Evolutionary conservation across 768 basidiomycete species (phyloP).

Genomic region (Pleurotus eryngii): DNA sequence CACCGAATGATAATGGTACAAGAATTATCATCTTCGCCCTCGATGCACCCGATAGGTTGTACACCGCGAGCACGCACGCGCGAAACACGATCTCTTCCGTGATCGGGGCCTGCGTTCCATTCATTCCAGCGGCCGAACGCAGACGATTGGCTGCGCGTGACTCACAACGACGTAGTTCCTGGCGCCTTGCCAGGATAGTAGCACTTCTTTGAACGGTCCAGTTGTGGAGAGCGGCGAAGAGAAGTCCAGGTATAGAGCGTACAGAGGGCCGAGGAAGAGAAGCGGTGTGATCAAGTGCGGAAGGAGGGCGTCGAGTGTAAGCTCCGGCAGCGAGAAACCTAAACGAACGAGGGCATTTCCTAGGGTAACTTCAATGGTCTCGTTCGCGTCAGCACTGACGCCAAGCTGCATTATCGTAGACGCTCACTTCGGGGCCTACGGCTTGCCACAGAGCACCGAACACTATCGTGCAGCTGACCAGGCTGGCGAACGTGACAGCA

Average conservation of each 20-base stretch:
- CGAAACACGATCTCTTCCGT: slow-evolving; percentile 94
- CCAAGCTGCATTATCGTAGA: neutral
- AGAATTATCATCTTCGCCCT: slow-evolving; percentile 66
- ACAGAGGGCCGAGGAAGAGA: slow-evolving; percentile 78
- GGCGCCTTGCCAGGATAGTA: slow-evolving; percentile 54
- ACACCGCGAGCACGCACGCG: slow-evolving; percentile 74
- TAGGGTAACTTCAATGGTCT: slow-evolving; percentile 18
- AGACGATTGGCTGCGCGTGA: neutral
- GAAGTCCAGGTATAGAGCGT: slow-evolving; percentile 42
- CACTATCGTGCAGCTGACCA: slow-evolving; percentile 52
- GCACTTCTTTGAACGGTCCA: slow-evolving; percentile 40
- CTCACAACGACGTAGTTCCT: slow-evolving; percentile 65
- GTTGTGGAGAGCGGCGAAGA: slow-evolving; percentile 53
- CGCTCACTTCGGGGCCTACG: slow-evolving; percentile 20
- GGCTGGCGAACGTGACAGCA: slow-evolving; percentile 64
- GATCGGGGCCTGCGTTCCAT: slow-evolving; percentile 62
- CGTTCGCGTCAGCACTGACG: neutral
- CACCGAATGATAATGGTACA: slow-evolving; percentile 83
- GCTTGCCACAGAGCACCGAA: slow-evolving; percentile 35
- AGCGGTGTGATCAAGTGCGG: slow-evolving; percentile 69
- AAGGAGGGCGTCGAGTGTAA: slow-evolving; percentile 19
- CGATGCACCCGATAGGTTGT: slow-evolving; percentile 61
- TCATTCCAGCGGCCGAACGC: neutral
- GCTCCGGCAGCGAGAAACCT: slow-evolving; percentile 28
- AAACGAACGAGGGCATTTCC: slow-evolving; percentile 36